Percentiles rank a stretch among this genome's conserved stretches.
Conservation (phyloP, 2,329 filamentous ascomycete species). For the Aspergillus pseudoglaucus region DNA sequence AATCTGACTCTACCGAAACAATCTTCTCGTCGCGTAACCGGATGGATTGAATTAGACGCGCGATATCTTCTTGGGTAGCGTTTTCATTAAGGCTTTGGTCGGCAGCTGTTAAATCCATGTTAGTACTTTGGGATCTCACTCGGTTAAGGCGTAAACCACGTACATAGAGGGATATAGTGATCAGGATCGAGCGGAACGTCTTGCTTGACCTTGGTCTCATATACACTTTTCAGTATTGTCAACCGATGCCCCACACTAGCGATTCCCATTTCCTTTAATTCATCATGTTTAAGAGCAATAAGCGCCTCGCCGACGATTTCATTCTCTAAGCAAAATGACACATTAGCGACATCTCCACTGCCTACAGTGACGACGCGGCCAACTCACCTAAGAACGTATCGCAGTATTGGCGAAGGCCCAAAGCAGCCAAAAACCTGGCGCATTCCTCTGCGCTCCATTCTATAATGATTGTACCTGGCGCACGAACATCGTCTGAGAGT, state of each 20-base stretch:
- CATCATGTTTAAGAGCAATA: slow-evolving; percentile 80
- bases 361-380: slow-evolving; percentile 4
- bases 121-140: neutral
- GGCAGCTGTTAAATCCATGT: slow-evolving; percentile 55
- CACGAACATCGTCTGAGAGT: slow-evolving; percentile 44
- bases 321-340: slow-evolving; percentile 60
- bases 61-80: slow-evolving; percentile 88
- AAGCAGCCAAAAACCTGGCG: slow-evolving; percentile 75
- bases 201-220: slow-evolving; percentile 91
- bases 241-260: slow-evolving; percentile 87
- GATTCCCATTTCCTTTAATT: slow-evolving; percentile 92
- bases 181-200: slow-evolving; percentile 86
- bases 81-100: slow-evolving; percentile 82
- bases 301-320: slow-evolving; percentile 89
- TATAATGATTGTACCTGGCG: slow-evolving; percentile 51
- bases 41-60: slow-evolving; percentile 81
- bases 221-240: slow-evolving; percentile 91
- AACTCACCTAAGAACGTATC: slow-evolving; percentile 73
- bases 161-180: slow-evolving; percentile 90
- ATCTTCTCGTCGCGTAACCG: slow-evolving; percentile 87
- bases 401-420: slow-evolving; percentile 77
- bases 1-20: slow-evolving; percentile 71
- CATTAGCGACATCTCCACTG: slow-evolving; percentile 1
- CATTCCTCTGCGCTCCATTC: slow-evolving; percentile 74
- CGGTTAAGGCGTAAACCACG: slow-evolving; percentile 27